Conservation (phyloP, 768 basidiomycete species). For the Hebeloma cylindrosporum region DNA sequence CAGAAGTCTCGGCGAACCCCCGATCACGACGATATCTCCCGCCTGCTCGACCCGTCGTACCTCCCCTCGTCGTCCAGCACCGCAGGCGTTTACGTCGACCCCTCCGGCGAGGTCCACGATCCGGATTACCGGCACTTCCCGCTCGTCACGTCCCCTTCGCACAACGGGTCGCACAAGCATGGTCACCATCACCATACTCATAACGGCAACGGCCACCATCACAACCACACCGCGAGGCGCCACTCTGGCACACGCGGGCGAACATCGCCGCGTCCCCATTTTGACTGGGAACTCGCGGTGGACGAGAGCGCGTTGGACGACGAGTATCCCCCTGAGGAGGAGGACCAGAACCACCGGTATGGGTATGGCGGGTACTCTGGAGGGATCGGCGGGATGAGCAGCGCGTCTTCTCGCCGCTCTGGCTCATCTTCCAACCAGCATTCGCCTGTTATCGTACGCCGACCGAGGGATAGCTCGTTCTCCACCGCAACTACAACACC, state of each 20-base stretch:
- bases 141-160: constrained; percentile 27
- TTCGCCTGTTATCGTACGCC: too few relatives aligned
- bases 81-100: constrained; percentile 62
- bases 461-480: constrained; percentile 11
- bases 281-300: constrained; percentile 23
- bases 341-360: constrained; percentile 12
- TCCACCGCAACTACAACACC: constrained; percentile 11
- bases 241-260: neutral
- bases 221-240: constrained; percentile 8
- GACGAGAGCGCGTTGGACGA: constrained; percentile 29
- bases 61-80: constrained; percentile 31
- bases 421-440: too few relatives aligned
- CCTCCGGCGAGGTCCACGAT: constrained; percentile 62
- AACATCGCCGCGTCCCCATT: constrained; percentile 14
- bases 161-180: constrained; percentile 14
- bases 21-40: constrained; percentile 47
- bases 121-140: constrained; percentile 70
- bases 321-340: constrained; percentile 24
- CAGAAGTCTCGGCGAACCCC: constrained; percentile 7
- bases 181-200: too few relatives aligned
- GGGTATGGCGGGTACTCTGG: neutral
- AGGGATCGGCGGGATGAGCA: too few relatives aligned
- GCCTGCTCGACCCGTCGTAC: constrained; percentile 66
- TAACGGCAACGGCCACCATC: too few relatives aligned
- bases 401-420: too few relatives aligned